Base-by-base conservation (phyloP, 345 rosid species). In the Hibiscus trionum region DNA sequence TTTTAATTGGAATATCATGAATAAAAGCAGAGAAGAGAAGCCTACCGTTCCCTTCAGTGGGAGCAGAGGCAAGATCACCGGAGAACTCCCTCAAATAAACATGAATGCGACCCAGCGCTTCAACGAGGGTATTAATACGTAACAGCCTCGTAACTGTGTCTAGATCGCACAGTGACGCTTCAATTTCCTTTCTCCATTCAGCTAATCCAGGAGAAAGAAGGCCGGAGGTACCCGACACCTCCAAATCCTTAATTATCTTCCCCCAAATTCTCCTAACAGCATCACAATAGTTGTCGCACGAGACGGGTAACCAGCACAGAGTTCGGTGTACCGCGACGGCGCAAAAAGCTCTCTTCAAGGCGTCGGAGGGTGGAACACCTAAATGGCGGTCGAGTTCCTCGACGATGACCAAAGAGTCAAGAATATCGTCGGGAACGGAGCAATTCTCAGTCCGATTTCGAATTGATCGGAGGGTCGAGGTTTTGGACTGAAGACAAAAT, bases 291-390 rank as follows among this genome's bases (percentile, higher is more conserved):
- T 26, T 4, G 9, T 49, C 1, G 50, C 68, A 37, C 5, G 50
- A 63, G 15, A 17, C 3, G 1, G 29, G 29, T 26, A 63, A 44
- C 8, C 88, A 85, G 82, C 73, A 85, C 26, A 82, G 76, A 4
- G 89, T 81, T 9, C 92, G 90, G 70, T 88, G 91, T 42, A 87
- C 82, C 0, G 89, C 92, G 3, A 83, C 87, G 4, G 84, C 82
- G 53, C 81, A 66, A 37, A 82, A 90, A 0, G 96, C 96, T n/a
- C 44, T 73, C 71, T 79, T 82, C 84, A 92, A 80, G 29, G 91
- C 84, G 9, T 71, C 79, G 0, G 79, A 35, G 33, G 84, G 73
- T 3, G 74, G 29, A 5, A 39, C 19, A 14, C 85, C 86, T 50
- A 76, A 80, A 15, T 72, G 66, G 61, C 69, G 73, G 21, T 88